phyloP scores from a whole-genome alignment of 2,329 filamentous ascomycete species.

The Clonostachys solani region DNA sequence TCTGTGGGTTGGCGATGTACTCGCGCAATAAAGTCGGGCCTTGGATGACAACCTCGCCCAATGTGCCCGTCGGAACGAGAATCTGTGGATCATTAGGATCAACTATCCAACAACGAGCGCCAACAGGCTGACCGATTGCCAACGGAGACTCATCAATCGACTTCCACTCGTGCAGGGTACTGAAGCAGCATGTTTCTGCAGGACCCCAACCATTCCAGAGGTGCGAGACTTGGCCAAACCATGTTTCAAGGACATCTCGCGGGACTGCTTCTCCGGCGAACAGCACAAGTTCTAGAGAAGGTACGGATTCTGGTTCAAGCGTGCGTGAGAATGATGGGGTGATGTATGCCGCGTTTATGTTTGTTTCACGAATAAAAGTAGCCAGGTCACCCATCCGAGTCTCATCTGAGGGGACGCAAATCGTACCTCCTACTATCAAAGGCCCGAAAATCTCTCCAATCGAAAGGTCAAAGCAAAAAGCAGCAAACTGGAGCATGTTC shows the following conservation, averaged over 20 bases:
- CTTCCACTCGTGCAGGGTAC: background rate
- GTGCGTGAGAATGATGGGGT: background rate
- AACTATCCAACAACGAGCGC: conserved; percentile 2
- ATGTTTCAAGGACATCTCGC: background rate
- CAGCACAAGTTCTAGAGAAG: background rate
- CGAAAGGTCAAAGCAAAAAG: background rate
- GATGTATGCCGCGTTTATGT: background rate
- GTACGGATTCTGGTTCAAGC: background rate
- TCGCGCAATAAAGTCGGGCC: conserved; percentile 36
- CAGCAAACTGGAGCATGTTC: background rate
- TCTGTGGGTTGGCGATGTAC: conserved; percentile 22
- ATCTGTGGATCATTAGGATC: conserved; percentile 3
- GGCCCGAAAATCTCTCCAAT: background rate
- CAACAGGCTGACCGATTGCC: background rate
- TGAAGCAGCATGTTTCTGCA: conserved; percentile 1
- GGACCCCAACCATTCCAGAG: background rate
- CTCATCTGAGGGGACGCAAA: background rate
- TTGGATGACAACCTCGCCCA: conserved; percentile 9
- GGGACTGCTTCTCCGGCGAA: background rate
- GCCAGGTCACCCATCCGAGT: background rate
- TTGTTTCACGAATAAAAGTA: background rate
- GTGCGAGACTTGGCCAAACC: background rate
- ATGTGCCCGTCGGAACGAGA: conserved; percentile 3
- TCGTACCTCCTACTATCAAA: background rate
- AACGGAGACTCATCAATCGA: background rate